Base-by-base conservation (phyloP, 225 moss, liverwort and hornwort genomes). In the Marchantia paleacea region DNA sequence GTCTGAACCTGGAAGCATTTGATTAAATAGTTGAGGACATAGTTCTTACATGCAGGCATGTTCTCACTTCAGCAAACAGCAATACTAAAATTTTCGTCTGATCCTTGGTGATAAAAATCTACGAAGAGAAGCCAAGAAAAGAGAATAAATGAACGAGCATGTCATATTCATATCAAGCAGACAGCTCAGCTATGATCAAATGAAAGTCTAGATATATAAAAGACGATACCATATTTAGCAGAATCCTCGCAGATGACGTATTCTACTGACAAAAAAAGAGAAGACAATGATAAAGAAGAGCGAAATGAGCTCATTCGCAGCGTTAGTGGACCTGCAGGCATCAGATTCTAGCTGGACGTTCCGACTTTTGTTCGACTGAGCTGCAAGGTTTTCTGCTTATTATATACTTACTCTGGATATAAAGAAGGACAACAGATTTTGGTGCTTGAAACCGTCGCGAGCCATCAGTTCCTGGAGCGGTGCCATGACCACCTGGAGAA, bases 401-500 rank as follows among this genome's bases (percentile, higher is more conserved):
- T 68, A 30, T 69, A 16, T 7, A 52, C 51, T 72, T 52, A 83
- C 86, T 49, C 83, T 24, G 26, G 83, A 83, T 16, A 78, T 26
- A 68, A 79, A 86, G 78, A 78, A 86, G 72, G 83, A 83, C 69
- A 86, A 51, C 26, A 86, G 72, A 55, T 78, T 80, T 48, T 77
- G 73, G 55, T 83, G 69, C 18, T 73, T 60, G 66, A 86, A 86
- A n/a, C 81, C 81, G 58, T 86, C 83, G 22, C 72, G 77, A 25
- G 81, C 81, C 83, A 86, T 83, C 30, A 81, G 52, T 26, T 86
- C 83, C 68, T 83, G 82, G 55, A 86, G 80, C 6, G 81, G 80
- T 39, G 86, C 67, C 81, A 83, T 50, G 19, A 81, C 29, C 65
- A 81, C 83, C 83, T 83, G 80, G 26, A 47, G 26, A 47, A 52